Percentiles rank a stretch among this genome's conserved stretches.
phyloP scores from a whole-genome alignment of 2,329 filamentous ascomycete species.

The Pseudogymnoascus sp. region DNA sequence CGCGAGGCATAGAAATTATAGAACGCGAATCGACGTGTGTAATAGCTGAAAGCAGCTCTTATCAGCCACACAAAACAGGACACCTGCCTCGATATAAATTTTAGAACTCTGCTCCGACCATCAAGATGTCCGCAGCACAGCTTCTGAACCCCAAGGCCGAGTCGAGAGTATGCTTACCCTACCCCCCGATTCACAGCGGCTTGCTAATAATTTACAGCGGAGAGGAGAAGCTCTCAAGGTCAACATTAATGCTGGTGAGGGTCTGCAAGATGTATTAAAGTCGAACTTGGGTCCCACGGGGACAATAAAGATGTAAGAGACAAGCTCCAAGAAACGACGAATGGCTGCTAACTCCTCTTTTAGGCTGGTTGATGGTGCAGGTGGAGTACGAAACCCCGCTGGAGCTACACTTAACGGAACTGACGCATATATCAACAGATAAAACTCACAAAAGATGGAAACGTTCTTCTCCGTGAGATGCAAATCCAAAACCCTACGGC shows the following conservation, averaged over 20 bases:
- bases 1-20: conserved; percentile 11
- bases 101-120: conserved; percentile 14
- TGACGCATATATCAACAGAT: conserved; percentile 50
- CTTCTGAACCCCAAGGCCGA: conserved; percentile 98
- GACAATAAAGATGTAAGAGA: conserved; percentile 82
- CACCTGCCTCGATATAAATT: conserved; percentile 12
- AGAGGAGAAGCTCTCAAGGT: conserved; percentile 93
- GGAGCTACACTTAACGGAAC: neutral
- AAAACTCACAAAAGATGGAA: conserved; percentile 98
- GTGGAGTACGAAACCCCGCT: conserved; percentile 45
- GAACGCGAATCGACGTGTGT: conserved; percentile 9
- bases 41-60: conserved; percentile 4
- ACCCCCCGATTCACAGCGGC: conserved; percentile 18
- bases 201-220: conserved; percentile 51
- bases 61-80: conserved; percentile 9
- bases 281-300: conserved; percentile 91
- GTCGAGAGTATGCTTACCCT: conserved; percentile 65
- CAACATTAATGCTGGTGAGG: conserved; percentile 95
- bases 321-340: conserved; percentile 23
- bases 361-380: conserved; percentile 63
- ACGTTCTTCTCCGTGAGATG: conserved; percentile 70
- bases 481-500: conserved; percentile 99
- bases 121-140: conserved; percentile 87
- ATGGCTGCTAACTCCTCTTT: conserved; percentile 11
- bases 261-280: conserved; percentile 86